These are phyloP conservation scores for Anisogramma anomala DNA, from an alignment of 2,329 filamentous ascomycete genomes.

Conservation along the genomic window DNA sequence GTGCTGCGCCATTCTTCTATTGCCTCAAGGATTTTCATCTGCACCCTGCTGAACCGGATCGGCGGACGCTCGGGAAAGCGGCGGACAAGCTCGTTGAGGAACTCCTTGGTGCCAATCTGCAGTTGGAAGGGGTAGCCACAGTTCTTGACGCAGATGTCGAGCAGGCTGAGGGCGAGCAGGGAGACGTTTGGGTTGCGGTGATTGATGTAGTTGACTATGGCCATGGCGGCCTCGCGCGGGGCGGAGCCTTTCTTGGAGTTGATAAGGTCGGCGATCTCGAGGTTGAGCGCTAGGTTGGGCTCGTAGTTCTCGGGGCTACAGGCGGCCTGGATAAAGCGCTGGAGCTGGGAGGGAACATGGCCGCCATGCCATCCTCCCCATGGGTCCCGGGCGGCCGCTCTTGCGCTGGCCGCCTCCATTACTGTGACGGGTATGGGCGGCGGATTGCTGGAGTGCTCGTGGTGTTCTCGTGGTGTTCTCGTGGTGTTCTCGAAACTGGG, in stretches of 20 bases:
- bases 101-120: constrained; percentile 97
- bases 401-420: constrained; percentile 95
- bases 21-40: constrained; percentile 83
- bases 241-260: constrained; percentile 95
- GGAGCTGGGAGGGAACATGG: constrained; percentile 65
- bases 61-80: constrained; percentile 91
- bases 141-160: constrained; percentile 99
- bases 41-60: constrained; percentile 72
- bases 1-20: constrained; percentile 98
- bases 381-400: constrained; percentile 89
- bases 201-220: constrained; percentile 91
- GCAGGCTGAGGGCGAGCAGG: constrained; percentile 75
- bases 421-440: constrained; percentile 19
- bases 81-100: constrained; percentile 93
- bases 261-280: constrained; percentile 93
- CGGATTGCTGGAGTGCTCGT: constrained; percentile 6
- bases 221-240: constrained; percentile 85
- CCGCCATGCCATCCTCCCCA: constrained; percentile 75
- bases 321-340: constrained; percentile 90
- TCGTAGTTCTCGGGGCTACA: constrained; percentile 97
- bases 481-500: background rate
- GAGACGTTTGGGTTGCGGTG: constrained; percentile 94
- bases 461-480: constrained; percentile 1
- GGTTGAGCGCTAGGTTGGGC: constrained; percentile 88
- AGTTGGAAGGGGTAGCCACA: constrained; percentile 98